Conservation (phyloP, 441 rosid genomes). For the Brassica balearica region DNA sequence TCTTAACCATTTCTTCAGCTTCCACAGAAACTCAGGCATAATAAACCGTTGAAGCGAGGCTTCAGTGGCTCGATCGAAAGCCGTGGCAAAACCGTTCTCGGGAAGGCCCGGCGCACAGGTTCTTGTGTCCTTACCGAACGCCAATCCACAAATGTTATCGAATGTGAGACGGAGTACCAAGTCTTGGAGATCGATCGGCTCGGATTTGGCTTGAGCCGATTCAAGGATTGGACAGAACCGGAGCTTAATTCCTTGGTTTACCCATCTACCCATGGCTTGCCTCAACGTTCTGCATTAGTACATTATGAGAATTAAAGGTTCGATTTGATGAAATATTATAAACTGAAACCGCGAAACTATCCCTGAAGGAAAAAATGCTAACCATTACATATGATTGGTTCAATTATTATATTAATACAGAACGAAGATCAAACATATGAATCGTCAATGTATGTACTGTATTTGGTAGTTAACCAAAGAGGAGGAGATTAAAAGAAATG, state of each 20-base stretch:
- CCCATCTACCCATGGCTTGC: conserved; percentile 98
- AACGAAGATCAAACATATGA: not conserved
- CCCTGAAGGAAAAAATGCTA: not conserved
- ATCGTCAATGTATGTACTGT: not conserved
- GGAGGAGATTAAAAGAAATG: not conserved
- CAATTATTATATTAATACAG: not conserved
- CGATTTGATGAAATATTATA: not conserved
- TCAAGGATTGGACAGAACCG: conserved; percentile 81
- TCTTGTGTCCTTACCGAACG: conserved; percentile 91
- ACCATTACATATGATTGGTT: not conserved
- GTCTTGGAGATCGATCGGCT: conserved; percentile 87
- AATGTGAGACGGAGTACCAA: conserved; percentile 87
- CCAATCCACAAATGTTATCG: conserved; percentile 93
- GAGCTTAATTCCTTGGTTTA: conserved; percentile 71
- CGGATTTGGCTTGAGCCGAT: conserved; percentile 55
- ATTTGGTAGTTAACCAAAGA: not conserved
- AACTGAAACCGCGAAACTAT: not conserved
- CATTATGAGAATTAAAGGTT: not conserved
- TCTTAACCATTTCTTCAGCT: conserved; percentile 80
- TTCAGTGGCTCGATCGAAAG: conserved; percentile 94
- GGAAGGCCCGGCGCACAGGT: conserved; percentile 82
- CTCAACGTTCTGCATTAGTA: conserved; percentile 65
- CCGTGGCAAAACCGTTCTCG: conserved; percentile 76
- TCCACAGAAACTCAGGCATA: conserved; percentile 88
- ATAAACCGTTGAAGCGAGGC: conserved; percentile 94